Evolutionary conservation across 1,139 yeast species (phyloP).

Genomic region (Geotrichum klebahnii): DNA sequence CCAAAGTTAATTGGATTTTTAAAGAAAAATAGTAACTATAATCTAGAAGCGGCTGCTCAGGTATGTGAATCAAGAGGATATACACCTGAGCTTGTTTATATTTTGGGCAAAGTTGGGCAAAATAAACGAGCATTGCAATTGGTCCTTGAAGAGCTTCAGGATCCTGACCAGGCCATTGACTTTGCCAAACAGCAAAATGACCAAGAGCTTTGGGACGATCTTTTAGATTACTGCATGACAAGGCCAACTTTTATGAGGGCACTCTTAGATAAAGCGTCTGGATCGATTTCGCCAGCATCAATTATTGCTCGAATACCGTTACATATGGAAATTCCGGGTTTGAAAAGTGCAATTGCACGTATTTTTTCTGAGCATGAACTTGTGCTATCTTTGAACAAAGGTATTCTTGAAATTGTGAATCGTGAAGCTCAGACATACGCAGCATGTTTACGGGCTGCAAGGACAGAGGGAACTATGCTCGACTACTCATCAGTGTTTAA

Average conservation of each 20-base stretch:
- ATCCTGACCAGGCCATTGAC: conserved; percentile 74
- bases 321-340: conserved; percentile 58
- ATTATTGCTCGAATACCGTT: conserved; percentile 64
- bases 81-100: conserved; percentile 69
- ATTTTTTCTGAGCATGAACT: conserved; percentile 65
- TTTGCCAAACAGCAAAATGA: conserved; percentile 76
- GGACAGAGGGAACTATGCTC: conserved; percentile 47
- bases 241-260: conserved; percentile 73
- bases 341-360: conserved; percentile 56
- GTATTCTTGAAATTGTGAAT: conserved; percentile 59
- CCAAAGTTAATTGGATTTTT: conserved; percentile 54
- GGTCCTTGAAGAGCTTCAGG: conserved; percentile 70
- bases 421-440: conserved; percentile 53
- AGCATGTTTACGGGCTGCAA: conserved; percentile 38
- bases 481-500: conserved; percentile 29
- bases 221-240: conserved; percentile 65
- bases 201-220: conserved; percentile 70
- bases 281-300: conserved; percentile 59
- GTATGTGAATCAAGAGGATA: conserved; percentile 55
- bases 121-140: conserved; percentile 68
- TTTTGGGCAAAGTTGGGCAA: conserved; percentile 81
- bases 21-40: conserved; percentile 53
- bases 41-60: conserved; percentile 62
- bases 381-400: conserved; percentile 53
- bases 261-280: conserved; percentile 56